Conservation (phyloP, 805 yeast genomes). For the Metschnikowia henanensis region DNA sequence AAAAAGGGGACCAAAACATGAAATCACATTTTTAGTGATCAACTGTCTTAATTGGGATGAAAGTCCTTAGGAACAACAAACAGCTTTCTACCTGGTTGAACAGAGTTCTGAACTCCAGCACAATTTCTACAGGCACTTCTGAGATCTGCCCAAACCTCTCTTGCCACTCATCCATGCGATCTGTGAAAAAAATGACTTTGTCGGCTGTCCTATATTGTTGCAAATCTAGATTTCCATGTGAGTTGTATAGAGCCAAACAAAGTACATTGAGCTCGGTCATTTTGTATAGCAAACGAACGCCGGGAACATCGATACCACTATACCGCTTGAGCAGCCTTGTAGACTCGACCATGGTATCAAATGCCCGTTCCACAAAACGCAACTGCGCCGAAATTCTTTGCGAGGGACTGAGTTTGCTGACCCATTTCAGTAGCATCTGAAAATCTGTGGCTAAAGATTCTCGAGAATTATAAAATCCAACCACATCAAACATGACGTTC, state of each 20-base stretch:
- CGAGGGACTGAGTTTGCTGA: neutral
- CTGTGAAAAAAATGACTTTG: neutral
- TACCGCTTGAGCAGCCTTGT: neutral
- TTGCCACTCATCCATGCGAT: neutral
- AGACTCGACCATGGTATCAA: neutral
- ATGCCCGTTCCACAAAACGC: neutral
- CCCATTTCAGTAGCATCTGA: neutral
- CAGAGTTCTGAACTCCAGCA: slow-evolving; percentile 1
- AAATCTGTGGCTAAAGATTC: neutral
- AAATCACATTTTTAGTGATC: too few relatives aligned
- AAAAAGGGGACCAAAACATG: too few relatives aligned
- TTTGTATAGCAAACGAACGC: slow-evolving; percentile 2
- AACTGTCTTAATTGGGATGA: neutral
- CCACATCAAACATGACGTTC: neutral
- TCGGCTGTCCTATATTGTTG: neutral
- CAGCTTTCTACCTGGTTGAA: slow-evolving; percentile 2
- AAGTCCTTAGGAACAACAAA: neutral
- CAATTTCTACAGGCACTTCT: neutral
- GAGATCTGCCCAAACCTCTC: neutral
- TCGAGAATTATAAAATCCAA: neutral
- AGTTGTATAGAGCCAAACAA: neutral
- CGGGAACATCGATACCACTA: neutral
- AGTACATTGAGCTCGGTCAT: slow-evolving; percentile 2
- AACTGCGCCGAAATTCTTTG: neutral
- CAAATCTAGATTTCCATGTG: neutral